Conservation (phyloP, 768 basidiomycete species). For the Boletellus emodensis region DNA sequence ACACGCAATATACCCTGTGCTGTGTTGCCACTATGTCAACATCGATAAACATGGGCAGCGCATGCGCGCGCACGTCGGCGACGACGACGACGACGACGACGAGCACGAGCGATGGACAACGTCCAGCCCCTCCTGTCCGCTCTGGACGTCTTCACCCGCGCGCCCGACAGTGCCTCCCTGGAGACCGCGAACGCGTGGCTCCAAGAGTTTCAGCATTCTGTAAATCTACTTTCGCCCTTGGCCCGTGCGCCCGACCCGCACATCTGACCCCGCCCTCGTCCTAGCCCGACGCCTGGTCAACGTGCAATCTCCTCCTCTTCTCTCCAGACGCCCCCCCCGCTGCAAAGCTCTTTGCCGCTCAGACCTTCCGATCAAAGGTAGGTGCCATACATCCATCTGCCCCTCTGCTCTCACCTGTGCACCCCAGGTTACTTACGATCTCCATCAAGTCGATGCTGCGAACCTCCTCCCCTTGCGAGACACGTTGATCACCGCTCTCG, state of each 20-base stretch:
- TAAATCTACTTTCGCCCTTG: conserved; percentile 80
- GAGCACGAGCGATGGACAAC: conserved; percentile 49
- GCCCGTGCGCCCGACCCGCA: conserved; percentile 48
- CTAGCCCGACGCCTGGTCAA: conserved; percentile 96
- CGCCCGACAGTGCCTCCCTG: conserved; percentile 79
- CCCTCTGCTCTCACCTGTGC: conserved; percentile 32
- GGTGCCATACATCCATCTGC: conserved; percentile 23
- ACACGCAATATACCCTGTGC: conserved; percentile 31
- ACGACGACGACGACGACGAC: conserved; percentile 15
- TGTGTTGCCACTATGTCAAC: conserved; percentile 34
- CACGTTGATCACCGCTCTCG: conserved; percentile 75
- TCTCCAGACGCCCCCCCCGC: conserved; percentile 71
- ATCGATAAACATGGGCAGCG: conserved; percentile 23
- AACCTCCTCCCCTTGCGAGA: conserved; percentile 80
- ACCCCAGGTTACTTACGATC: conserved; percentile 88
- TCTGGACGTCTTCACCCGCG: conserved; percentile 72
- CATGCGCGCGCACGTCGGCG: neutral
- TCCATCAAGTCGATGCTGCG: conserved; percentile 74
- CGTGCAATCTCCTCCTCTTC: conserved; percentile 87
- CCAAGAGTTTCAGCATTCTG: conserved; percentile 98
- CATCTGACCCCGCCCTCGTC: conserved; percentile 65
- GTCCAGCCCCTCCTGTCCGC: conserved; percentile 72
- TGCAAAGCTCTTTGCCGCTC: conserved; percentile 91
- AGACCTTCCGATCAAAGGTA: conserved; percentile 94
- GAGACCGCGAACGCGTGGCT: conserved; percentile 93